Evolutionary conservation across 441 rosid genomes (phyloP), one percentile per base, ranked within the genome.

Genomic region (Brassica balearica): DNA sequence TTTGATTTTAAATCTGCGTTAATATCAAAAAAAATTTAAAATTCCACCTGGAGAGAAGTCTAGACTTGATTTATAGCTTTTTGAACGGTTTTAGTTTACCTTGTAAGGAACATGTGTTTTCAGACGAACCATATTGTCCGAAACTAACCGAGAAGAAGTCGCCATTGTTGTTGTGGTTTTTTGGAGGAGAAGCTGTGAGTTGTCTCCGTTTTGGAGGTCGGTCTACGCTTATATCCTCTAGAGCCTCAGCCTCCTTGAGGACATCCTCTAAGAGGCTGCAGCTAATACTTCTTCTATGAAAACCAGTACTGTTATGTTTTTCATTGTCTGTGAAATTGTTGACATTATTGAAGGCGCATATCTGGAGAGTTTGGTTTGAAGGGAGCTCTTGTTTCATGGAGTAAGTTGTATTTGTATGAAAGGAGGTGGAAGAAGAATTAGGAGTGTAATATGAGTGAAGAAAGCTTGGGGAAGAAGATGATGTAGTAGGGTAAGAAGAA

Each of bases 251-350:
- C 72, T 89, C 91, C 62, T 83, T 84, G 43, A 88, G 75, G 76
- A 92, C 83, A 82, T 87, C 90, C 69, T 94, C 96, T 81, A 93
- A 66, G 69, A 89, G 79, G n/a, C 90, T 89, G 72, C 80, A 75
- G 60, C 80, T 80, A 15, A 75, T 81, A 38, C 84, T 87, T 46
- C 69, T 41, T 6, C 81, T 71, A 12, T 78, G 80, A 53, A 53
- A 38, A 34, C 60, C 62, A 7, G 51, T 58, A 63, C 12, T 64
- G 69, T 75, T 65, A 0, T 80, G 72, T 59, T 69, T 62, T 60
- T 83, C 80, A 19, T 62, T 70, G 59, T 79, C 79, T 14, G 61
- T 71, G 68, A 67, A 77, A 38, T 73, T 61, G 60, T 62, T 32
- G 72, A 65, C 74, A 58, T 56, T 69, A 73, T 64, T 64, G 73